Conservation (phyloP, 805 yeast genomes). For the Priceomyces melissophilus region DNA sequence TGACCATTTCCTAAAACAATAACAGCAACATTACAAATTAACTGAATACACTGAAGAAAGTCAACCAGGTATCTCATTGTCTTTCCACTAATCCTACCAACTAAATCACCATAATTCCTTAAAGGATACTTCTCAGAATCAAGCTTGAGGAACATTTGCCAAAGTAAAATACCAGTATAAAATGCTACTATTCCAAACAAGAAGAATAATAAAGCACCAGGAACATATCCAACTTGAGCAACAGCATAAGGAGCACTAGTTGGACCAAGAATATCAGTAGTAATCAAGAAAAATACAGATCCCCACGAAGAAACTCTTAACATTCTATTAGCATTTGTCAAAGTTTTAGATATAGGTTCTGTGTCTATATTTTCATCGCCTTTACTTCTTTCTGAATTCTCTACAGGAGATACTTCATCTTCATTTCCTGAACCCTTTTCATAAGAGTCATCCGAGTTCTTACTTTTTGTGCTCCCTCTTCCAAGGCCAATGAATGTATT, state of each 20-base stretch:
- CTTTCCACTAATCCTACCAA: slow-evolving; percentile 37
- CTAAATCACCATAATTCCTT: slow-evolving; percentile 40
- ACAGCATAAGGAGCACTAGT: slow-evolving; percentile 45
- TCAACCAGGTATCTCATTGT: slow-evolving; percentile 29
- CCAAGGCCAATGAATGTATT: no score
- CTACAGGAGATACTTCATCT: neutral
- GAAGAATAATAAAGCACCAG: slow-evolving; percentile 41
- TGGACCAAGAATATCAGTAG: slow-evolving; percentile 49
- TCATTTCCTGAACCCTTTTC: neutral
- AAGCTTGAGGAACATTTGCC: slow-evolving; percentile 30
- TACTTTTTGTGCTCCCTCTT: no score
- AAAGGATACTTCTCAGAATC: slow-evolving; percentile 44
- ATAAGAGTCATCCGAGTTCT: neutral
- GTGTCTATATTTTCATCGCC: neutral
- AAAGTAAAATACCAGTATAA: slow-evolving; percentile 38
- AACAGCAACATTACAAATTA: slow-evolving; percentile 43
- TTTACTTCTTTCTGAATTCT: neutral
- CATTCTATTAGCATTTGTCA: slow-evolving; percentile 9
- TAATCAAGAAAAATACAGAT: slow-evolving; percentile 43
- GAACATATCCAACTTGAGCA: slow-evolving; percentile 42
- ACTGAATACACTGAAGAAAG: slow-evolving; percentile 38
- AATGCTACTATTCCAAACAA: slow-evolving; percentile 42
- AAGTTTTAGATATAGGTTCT: neutral
- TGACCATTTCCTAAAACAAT: slow-evolving; percentile 41
- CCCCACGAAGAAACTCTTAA: slow-evolving; percentile 9